Percentiles rank a stretch among this genome's conserved stretches.
These are phyloP conservation scores for Fragaria nilgerrensis DNA, from an alignment of 306 rosid species.

Conservation along the genomic window DNA sequence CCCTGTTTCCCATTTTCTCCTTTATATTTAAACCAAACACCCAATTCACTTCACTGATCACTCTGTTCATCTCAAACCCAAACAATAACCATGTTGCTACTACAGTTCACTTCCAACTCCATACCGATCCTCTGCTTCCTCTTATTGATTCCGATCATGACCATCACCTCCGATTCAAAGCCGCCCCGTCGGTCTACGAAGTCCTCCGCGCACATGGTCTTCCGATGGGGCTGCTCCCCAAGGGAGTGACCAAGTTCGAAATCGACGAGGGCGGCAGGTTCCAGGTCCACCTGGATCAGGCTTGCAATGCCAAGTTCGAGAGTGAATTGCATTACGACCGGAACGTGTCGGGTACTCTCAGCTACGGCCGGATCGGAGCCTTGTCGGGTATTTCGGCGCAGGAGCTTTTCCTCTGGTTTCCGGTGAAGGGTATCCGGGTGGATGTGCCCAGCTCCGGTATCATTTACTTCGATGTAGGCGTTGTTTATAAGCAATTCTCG, in stretches of 20 bases:
- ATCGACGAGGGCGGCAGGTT: slow-evolving; percentile 47
- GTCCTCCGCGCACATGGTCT: slow-evolving; percentile 57
- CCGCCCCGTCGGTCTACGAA: slow-evolving; percentile 48
- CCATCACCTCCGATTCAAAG: slow-evolving; percentile 11
- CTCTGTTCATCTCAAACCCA: background rate
- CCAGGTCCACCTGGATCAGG: slow-evolving; percentile 64
- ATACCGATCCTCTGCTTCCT: slow-evolving; percentile 22
- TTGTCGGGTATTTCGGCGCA: slow-evolving; percentile 69
- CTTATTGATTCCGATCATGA: background rate
- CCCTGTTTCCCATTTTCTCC: background rate
- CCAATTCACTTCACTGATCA: background rate
- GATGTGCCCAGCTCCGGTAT: slow-evolving; percentile 79
- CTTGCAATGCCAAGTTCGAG: slow-evolving; percentile 87
- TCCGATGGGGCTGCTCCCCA: slow-evolving; percentile 78
- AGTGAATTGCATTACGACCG: slow-evolving; percentile 74
- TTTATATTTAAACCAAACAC: background rate
- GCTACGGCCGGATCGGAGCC: slow-evolving; percentile 55
- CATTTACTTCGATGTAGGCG: slow-evolving; percentile 82
- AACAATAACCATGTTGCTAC: slow-evolving; percentile 6
- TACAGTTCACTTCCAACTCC: background rate
- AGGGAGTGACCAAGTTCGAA: slow-evolving; percentile 57
- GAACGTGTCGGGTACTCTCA: slow-evolving; percentile 65
- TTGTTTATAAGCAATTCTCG: slow-evolving; percentile 64
- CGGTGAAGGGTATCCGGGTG: slow-evolving; percentile 70
- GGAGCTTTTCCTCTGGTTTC: slow-evolving; percentile 86